Evolutionary conservation across 2,329 filamentous ascomycete species (phyloP).

Genomic region (Penicillium freii): DNA sequence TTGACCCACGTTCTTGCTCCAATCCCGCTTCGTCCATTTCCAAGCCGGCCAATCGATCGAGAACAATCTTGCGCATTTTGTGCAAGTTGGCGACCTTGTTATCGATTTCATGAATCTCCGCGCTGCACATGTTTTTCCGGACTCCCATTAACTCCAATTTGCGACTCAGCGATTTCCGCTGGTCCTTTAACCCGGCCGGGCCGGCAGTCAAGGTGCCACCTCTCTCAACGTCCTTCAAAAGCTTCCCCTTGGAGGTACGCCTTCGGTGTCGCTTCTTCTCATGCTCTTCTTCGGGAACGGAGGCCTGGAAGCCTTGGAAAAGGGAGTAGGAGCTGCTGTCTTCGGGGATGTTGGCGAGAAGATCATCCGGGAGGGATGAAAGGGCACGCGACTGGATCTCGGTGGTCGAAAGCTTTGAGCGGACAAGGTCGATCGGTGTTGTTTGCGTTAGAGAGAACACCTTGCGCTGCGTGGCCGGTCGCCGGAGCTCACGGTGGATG

Average conservation of each 20-base stretch:
- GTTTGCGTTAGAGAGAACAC: conserved; percentile 90
- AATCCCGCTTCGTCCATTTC: conserved; percentile 88
- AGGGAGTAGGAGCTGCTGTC: conserved; percentile 83
- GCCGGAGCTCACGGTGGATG: conserved; percentile 82
- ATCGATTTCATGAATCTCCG: conserved; percentile 94
- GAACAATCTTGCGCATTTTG: conserved; percentile 85
- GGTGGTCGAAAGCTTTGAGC: conserved; percentile 80
- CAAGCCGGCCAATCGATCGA: conserved; percentile 79
- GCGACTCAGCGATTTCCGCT: conserved; percentile 76
- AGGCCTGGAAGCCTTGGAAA: conserved; percentile 95
- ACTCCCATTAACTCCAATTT: conserved; percentile 87
- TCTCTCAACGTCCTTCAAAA: conserved; percentile 62
- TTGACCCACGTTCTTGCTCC: conserved; percentile 75
- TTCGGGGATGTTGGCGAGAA: conserved; percentile 85
- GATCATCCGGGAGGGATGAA: conserved; percentile 82
- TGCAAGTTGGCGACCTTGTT: conserved; percentile 92
- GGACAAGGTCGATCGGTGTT: conserved; percentile 88
- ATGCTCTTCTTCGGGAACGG: conserved; percentile 66
- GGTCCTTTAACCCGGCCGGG: conserved; percentile 72
- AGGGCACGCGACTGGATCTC: conserved; percentile 95
- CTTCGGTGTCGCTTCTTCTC: conserved; percentile 68
- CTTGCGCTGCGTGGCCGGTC: conserved; percentile 79
- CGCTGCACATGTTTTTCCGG: conserved; percentile 95
- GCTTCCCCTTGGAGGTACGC: conserved; percentile 69
- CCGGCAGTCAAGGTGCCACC: conserved; percentile 60